Evolutionary conservation across 768 basidiomycete species (phyloP).

Genomic region (Trametes elegans): DNA sequence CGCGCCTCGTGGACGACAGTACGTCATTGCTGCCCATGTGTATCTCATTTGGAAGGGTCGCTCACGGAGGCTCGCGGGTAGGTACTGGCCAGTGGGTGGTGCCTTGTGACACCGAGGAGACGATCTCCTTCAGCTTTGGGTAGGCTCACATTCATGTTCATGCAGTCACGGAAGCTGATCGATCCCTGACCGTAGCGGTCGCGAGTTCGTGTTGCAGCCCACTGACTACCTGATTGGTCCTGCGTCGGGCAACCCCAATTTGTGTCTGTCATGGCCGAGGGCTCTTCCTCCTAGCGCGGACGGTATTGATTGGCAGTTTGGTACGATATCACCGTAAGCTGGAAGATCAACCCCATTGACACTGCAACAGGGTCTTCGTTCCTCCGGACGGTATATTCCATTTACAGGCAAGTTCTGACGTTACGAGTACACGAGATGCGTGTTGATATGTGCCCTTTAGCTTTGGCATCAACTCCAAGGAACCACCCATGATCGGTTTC

Average conservation of each 20-base stretch:
- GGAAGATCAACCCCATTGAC: not conserved
- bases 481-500: slow-evolving; percentile 77
- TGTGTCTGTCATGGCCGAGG: slow-evolving; percentile 75
- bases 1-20: slow-evolving; percentile 68
- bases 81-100: slow-evolving; percentile 66
- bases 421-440: not conserved
- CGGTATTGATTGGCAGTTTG: slow-evolving; percentile 84
- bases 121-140: slow-evolving; percentile 72
- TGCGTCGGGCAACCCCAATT: slow-evolving; percentile 54
- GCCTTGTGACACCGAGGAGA: slow-evolving; percentile 60
- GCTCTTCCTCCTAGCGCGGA: slow-evolving; percentile 64
- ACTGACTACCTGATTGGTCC: slow-evolving; percentile 79
- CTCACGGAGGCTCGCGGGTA: not conserved
- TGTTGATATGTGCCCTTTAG: slow-evolving; percentile 35
- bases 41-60: slow-evolving; percentile 19
- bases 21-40: slow-evolving; percentile 21
- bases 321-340: slow-evolving; percentile 33
- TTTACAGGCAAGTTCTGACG: slow-evolving; percentile 58
- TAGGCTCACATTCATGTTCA: too few species aligned
- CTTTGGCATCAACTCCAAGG: slow-evolving; percentile 70
- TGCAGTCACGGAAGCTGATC: too few species aligned
- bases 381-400: slow-evolving; percentile 71
- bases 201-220: slow-evolving; percentile 63
- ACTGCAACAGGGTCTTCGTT: slow-evolving; percentile 54
- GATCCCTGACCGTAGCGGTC: slow-evolving; percentile 40